Conservation (phyloP, 2,329 filamentous ascomycete species). For the Epichloe scottii region DNA sequence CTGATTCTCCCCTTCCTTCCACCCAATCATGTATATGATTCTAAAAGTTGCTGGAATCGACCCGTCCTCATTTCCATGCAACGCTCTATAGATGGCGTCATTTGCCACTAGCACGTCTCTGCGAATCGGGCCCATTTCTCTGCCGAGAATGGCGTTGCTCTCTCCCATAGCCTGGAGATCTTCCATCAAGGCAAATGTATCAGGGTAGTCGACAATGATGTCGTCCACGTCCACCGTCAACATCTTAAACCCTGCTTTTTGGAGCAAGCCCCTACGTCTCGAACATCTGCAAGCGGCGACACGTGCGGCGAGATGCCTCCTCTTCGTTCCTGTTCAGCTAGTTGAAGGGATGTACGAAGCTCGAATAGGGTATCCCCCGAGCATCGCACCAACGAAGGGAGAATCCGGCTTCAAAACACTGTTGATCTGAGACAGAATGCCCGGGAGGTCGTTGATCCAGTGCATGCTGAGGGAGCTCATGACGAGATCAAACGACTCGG, state of each 20-base stretch:
- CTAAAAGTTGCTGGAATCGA: slow-evolving; percentile 82
- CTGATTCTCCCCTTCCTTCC: slow-evolving; percentile 76
- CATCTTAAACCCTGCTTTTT: slow-evolving; percentile 84
- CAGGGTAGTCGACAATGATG: slow-evolving; percentile 88
- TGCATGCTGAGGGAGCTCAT: slow-evolving; percentile 83
- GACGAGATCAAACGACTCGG: slow-evolving; percentile 75
- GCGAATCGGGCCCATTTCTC: slow-evolving; percentile 65
- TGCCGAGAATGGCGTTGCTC: slow-evolving; percentile 74
- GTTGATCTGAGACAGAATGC: slow-evolving; percentile 74
- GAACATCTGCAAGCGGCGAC: slow-evolving; percentile 81
- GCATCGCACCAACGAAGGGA: slow-evolving; percentile 92
- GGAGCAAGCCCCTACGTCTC: slow-evolving; percentile 83
- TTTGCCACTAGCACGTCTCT: slow-evolving; percentile 78
- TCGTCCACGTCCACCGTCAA: slow-evolving; percentile 96
- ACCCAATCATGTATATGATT: slow-evolving; percentile 97
- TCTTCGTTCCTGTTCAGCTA: slow-evolving; percentile 78
- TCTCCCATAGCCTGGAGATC: slow-evolving; percentile 97
- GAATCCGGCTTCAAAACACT: slow-evolving; percentile 76
- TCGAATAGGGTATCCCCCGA: slow-evolving; percentile 92
- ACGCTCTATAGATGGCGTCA: slow-evolving; percentile 74
- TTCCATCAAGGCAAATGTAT: slow-evolving; percentile 80
- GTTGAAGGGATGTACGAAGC: slow-evolving; percentile 80
- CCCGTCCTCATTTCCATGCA: slow-evolving; percentile 74
- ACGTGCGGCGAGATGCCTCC: slow-evolving; percentile 89
- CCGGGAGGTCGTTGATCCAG: slow-evolving; percentile 95